A percentile compares a stretch with the other conserved stretches of the same genome.
phyloP scores from a whole-genome alignment of 768 basidiomycete species.

The Mrakia hoshinonis region DNA sequence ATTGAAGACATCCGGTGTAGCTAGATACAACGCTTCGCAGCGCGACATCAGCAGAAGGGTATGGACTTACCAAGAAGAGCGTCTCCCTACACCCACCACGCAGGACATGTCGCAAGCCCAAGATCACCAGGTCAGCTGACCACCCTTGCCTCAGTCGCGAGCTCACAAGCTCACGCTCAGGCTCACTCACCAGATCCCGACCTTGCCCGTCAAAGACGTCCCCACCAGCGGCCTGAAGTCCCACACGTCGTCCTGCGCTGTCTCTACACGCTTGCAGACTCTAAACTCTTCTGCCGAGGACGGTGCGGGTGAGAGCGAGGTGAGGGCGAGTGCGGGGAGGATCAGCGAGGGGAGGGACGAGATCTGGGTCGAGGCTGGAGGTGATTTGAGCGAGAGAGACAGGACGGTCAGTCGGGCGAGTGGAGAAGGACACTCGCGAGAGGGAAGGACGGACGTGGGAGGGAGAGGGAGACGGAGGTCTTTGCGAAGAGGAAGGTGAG shows the following conservation, averaged over 20 bases:
- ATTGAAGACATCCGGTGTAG: too few relatives aligned
- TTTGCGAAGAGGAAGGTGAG: neutral
- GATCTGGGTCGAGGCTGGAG: neutral
- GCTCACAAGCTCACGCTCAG: neutral
- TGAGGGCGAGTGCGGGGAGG: slow-evolving; percentile 7
- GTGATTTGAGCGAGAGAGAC: neutral
- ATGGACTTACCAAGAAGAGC: neutral
- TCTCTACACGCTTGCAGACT: slow-evolving; percentile 1
- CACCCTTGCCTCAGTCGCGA: neutral
- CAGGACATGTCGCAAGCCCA: too few relatives aligned
- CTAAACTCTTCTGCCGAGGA: neutral
- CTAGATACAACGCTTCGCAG: too few relatives aligned
- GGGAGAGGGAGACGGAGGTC: neutral
- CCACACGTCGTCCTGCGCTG: neutral
- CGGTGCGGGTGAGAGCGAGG: neutral
- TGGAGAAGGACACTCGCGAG: neutral
- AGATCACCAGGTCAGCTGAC: too few relatives aligned
- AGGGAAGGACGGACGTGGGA: neutral
- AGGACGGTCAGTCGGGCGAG: neutral
- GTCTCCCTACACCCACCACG: neutral
- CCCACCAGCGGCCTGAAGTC: neutral
- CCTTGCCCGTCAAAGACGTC: neutral
- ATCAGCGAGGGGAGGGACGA: neutral
- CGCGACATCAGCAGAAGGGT: neutral
- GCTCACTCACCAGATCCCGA: neutral